Evolutionary conservation across 106 monocot species (phyloP), one percentile per base, ranked within the genome.

Genomic region (Alisma plantagoaquatica): DNA sequence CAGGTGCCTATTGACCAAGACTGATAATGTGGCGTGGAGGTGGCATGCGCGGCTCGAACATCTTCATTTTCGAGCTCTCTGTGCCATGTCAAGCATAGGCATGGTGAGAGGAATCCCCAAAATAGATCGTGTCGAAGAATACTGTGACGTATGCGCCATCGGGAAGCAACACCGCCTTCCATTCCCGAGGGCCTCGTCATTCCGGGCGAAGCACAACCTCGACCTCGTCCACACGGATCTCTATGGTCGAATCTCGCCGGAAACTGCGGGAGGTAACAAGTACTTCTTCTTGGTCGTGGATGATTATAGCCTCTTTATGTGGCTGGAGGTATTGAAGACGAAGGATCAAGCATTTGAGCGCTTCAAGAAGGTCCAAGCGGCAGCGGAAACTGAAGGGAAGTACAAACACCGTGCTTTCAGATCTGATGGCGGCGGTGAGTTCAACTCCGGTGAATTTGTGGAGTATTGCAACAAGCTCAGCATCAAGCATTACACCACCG

Each of bases 191-290:
- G 35, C 35, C 35, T 7, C 35, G 14, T 38, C 35, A 14, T 38
- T 38, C 14, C 16, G 43, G 16, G 43, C 65, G 3, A 2, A 33
- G 21, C 3, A 30, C 11, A 1, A 2, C 1, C 49, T 67, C 0
- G 29, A 58, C 12, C 32, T 73, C 3, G 31, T 73, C 1, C 72
- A 73, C 29, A 23, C 41, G 0, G 51, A 73, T 51, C 44, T 73
- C 11, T 65, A 60, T 29, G 58, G 64, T 3, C 72, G 57, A 17
- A 72, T 72, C 10, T 43, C 25, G n/a, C 56, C 72, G 0, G 20
- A 3, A 5, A 32, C 57, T 1, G 12, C 5, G 3, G 27, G 31
- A 8, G 19, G 17, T 0, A 14, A 25, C 2, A 50, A 26, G 21
- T 57, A 57, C 27, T 56, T 54, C n/a, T 11, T 70, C 1, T 17